A percentile compares a stretch with the other conserved stretches of the same genome.
Conservation (phyloP, 306 rosid species). For the Rubus idaeus region DNA sequence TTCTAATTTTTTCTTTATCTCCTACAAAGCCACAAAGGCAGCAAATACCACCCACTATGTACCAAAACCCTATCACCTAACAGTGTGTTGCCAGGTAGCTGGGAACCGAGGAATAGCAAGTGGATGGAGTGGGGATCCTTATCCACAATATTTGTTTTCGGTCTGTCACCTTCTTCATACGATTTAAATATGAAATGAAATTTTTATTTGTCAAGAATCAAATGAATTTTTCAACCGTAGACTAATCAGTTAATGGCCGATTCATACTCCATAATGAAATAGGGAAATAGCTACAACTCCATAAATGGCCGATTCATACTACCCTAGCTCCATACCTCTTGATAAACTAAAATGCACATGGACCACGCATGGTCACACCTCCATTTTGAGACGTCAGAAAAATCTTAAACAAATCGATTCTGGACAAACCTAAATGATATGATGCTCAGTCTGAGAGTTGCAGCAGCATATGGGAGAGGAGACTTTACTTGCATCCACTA, state of each 20-base stretch:
- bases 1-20: no score
- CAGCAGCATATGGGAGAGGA: neutral
- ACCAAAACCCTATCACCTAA: neutral
- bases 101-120: neutral
- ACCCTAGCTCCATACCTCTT: neutral
- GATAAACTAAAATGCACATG: neutral
- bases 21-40: no score
- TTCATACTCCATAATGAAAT: no score
- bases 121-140: neutral
- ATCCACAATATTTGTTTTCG: neutral
- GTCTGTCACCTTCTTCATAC: neutral
- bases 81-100: neutral
- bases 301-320: neutral
- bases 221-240: neutral
- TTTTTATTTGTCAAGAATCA: no score
- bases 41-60: no score
- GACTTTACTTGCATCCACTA: neutral
- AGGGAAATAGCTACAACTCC: neutral
- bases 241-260: no score
- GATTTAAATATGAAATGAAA: neutral
- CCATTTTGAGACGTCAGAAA: neutral
- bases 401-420: neutral
- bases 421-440: neutral
- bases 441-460: neutral
- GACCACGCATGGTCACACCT: neutral